Evolutionary conservation across 805 yeast species (phyloP), one percentile per base, ranked within the genome.

Genomic region (Metschnikowia picachoensis): DNA sequence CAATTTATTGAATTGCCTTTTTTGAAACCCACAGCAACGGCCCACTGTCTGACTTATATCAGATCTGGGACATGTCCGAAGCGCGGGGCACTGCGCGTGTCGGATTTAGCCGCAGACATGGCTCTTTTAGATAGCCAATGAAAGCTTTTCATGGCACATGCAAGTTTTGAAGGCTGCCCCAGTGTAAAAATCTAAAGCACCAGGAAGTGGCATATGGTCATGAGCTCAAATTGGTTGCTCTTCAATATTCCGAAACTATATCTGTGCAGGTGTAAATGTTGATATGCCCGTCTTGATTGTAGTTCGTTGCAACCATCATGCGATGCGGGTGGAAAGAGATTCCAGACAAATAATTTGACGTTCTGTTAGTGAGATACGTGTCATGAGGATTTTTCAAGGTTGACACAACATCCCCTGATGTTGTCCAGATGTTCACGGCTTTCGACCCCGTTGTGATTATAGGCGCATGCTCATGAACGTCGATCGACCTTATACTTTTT

Each of bases 381-480:
- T 69, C 66, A 58, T 70, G 66, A 32, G 78, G 73, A 60, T 61
- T 81, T 57, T 76, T 77, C 53, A 91, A 77, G 9, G 78, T 74
- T 1, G 87, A 70, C 7, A 91, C 68, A 44, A 79, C 62, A 48
- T 87, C 86, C 2, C 98, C 98, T 0, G 85, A 70, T 0, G 96
- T 88, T 3, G 95, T 82, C 87, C 94, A 91, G 5, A 94, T 66
- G 37, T 87, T 84, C 13, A 90, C 81, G 31, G 78, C 74, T 50
- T 85, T 85, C 1, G 91, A 83, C 0, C 96, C 97, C 3, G 96
- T 85, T 2, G 91, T 92, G 47, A 94, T 79, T 2, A 94, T 75
- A 1, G 99, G 98, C 0, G 98, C 99, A 67, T 94, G 99, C 59
- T 94, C 99, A 66, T 94, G 99, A 5, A 88, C 80, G 59, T 87